A percentile compares a stretch with the other conserved stretches of the same genome.
Evolutionary conservation across 163 green algal genomes (phyloP).

Genomic region (Chloromonas sp.): DNA sequence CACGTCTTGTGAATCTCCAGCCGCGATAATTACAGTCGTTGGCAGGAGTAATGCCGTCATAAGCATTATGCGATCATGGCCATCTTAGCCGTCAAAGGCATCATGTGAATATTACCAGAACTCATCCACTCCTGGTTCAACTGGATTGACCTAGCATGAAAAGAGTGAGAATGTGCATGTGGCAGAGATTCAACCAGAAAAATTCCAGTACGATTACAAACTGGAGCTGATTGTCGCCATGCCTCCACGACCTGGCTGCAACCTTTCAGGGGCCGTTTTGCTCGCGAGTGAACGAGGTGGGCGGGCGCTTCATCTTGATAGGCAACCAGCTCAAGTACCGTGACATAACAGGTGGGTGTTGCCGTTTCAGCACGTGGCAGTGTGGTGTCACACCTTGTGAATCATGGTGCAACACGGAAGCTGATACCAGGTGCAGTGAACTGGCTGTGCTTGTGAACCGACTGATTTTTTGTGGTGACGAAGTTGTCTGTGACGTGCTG

Average conservation of each 20-base stretch:
- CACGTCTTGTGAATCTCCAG: not conserved
- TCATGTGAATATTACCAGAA: not conserved
- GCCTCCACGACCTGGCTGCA: no score
- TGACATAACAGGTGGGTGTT: not conserved
- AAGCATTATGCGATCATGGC: not conserved
- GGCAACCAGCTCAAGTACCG: not conserved
- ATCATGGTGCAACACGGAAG: not conserved
- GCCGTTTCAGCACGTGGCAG: no score
- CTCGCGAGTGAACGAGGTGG: not conserved
- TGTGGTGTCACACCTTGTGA: not conserved
- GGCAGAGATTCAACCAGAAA: no score
- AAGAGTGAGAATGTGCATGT: no score
- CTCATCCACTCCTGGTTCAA: no score
- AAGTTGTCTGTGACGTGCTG: not conserved
- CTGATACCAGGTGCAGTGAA: not conserved
- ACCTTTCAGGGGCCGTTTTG: constrained; percentile 4
- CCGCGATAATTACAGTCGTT: not conserved
- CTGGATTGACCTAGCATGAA: no score
- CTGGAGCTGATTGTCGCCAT: no score
- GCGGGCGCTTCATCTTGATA: constrained; percentile 1
- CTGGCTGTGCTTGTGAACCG: not conserved
- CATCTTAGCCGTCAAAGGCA: not conserved
- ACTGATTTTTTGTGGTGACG: not conserved
- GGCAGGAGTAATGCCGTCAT: not conserved
- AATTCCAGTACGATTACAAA: no score